A percentile compares a stretch with the other conserved stretches of the same genome.
phyloP scores from a whole-genome alignment of 192 early-diverging fungal genomes.

The Coemansia asiatica region DNA sequence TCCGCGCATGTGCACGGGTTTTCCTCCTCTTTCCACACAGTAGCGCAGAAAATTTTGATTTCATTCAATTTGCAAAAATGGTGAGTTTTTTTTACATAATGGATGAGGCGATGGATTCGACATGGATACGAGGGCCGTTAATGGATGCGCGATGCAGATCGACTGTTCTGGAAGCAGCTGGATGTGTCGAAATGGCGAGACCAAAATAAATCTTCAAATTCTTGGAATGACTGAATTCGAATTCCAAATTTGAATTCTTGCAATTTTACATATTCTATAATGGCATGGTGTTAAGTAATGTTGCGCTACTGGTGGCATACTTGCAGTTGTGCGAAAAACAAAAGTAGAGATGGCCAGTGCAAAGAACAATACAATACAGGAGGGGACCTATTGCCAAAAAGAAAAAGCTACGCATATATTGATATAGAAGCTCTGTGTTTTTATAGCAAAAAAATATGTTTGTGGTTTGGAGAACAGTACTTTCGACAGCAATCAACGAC shows the following conservation, averaged over 20 bases:
- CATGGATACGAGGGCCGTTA: neutral
- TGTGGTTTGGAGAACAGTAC: no score
- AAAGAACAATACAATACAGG: no score
- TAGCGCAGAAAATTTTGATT: slow-evolving; percentile 16
- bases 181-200: neutral
- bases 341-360: no score
- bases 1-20: neutral
- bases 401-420: no score
- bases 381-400: no score
- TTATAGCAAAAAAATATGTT: no score
- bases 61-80: slow-evolving; percentile 15
- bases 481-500: no score
- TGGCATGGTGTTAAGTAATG: neutral
- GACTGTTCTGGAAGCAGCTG: no score
- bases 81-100: slow-evolving; percentile 1
- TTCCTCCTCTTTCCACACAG: slow-evolving; percentile 17
- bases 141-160: slow-evolving; percentile 10
- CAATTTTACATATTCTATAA: neutral
- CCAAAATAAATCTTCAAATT: no score
- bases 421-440: no score
- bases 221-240: no score
- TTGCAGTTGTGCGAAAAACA: no score
- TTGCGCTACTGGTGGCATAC: neutral
- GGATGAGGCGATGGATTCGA: slow-evolving; percentile 8
- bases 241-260: neutral